Conservation (phyloP, 176 grass and related monocot genomes). For the Coix lacrymajobi region DNA sequence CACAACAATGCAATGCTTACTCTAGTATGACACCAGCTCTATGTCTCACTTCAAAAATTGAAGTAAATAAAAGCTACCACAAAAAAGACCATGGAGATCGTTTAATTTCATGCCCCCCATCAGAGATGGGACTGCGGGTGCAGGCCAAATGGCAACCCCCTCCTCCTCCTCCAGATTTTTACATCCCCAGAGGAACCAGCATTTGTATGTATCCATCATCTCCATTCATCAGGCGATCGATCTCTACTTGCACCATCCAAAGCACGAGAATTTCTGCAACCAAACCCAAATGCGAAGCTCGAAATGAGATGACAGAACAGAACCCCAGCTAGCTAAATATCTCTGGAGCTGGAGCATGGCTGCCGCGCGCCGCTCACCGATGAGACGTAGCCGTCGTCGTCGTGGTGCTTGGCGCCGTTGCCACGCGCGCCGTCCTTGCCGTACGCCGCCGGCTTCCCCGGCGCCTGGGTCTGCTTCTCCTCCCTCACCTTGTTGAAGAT, state of each 20-base stretch:
- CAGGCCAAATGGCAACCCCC: neutral
- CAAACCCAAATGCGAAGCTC: neutral
- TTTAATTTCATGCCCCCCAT: conserved; percentile 14
- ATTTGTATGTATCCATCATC: neutral
- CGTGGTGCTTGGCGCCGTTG: conserved; percentile 20
- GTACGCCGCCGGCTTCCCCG: conserved; percentile 32
- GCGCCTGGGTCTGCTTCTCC: conserved; percentile 61
- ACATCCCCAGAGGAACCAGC: neutral
- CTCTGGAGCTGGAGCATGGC: neutral
- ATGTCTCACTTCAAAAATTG: neutral
- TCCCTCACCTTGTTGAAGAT: conserved; percentile 92
- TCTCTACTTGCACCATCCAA: conserved; percentile 72
- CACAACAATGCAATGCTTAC: conserved; percentile 16
- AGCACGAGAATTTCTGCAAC: conserved; percentile 66
- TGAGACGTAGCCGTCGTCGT: conserved; percentile 39
- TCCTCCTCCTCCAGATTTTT: conserved; percentile 20
- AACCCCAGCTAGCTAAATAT: neutral
- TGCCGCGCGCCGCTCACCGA: conserved; percentile 32
- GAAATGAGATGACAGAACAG: neutral
- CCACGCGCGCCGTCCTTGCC: conserved; percentile 31
- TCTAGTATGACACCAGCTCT: conserved; percentile 9
- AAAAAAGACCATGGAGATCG: neutral
- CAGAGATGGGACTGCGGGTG: neutral
- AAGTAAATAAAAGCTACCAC: neutral
- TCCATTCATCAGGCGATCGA: neutral